Evolutionary conservation across 805 yeast genomes (phyloP), one percentile per base, ranked within the genome.

Genomic region (Ogataea populi-albae): DNA sequence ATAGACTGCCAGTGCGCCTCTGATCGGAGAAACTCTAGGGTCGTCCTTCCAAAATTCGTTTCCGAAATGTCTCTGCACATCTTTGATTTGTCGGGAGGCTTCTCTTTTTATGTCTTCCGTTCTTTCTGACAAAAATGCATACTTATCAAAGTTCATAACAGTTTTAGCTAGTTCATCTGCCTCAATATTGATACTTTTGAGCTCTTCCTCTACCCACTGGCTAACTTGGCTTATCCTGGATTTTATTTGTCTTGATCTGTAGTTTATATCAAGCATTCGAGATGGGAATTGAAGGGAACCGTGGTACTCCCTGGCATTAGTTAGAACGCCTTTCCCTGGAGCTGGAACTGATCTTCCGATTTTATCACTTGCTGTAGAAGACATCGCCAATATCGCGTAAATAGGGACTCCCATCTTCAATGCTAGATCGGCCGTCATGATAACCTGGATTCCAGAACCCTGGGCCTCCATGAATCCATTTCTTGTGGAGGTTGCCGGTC

Each of bases 381-480:
- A 76, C 76, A 89, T 69, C 37, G 95, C 98, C 53, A 89, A 74
- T 45, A 93, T 79, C 67, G 96, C 98, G 56, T 94, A 86, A 55
- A 93, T 86, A 62, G 99, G 99, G 53, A 94, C 97, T 72, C 99
- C 99, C 99, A 93, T 93, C 61, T 83, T 79, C 50, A 93, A 56
- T 24, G 99, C 99, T 49, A 93, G 71, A 50, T 83, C 87, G 36
- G 97, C 98, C 49, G 80, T 77, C 99, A 93, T 93, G 47, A 93
- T 77, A 47, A 93, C 81, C 73, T 93, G 97, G 52, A 86, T 84
- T 79, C 99, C 99, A 35, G 98, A 79, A 75, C 99, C 99, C 69
- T 93, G 99, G 26, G 98, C 82, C 75, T 93, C 99, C 98, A 93
- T 93, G 74, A 93, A 93, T 54, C 99, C 99, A 53, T 82, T 75